Evolutionary conservation across 176 grass and related monocot species (phyloP), one percentile per base, ranked within the genome.

Genomic region (Ananas comosus): DNA sequence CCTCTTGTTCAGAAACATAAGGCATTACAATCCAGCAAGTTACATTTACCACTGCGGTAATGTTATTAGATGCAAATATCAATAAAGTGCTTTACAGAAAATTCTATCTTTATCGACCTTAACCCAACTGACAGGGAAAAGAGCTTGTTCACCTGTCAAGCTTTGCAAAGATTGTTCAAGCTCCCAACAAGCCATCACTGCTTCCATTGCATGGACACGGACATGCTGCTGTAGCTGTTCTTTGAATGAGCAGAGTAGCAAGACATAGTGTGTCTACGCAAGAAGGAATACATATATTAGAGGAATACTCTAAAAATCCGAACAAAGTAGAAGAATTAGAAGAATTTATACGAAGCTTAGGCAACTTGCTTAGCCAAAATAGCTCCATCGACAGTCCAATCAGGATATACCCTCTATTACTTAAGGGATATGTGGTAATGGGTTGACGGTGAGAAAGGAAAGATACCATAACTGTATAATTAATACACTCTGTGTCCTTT

Each of bases 181-280:
- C 77, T 89, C 86, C 82, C 86, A 89, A 69, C 86, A 89, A 65
- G 82, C 86, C 86, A 89, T 89, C 50, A 89, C 82, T 51, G 86
- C 86, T 75, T 89, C 86, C 86, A 89, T 89, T 58, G 86, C 86
- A 28, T 89, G 86, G 69, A 89, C 86, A 64, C 86, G 86, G 23
- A 89, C 86, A 69, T 89, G 86, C 71, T 89, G 86, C 25, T 89
- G 86, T 76, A 89, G 82, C 73, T 89, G 82, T 72, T 89, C 86
- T 85, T 89, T 89, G 68, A 89, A 89, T 8, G 86, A 89, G 57
- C 82, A 89, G 53, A 89, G 79, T 69, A 89, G 53, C 79, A 89
- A 76, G 56, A 85, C 86, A 73, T 85, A 89, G 74, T 89, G 82
- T 48, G 86, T 82, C 86, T 89, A 70, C 25, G 19, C 76, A 73